Conservation (phyloP, 805 yeast genomes). For the Ogataea trehalophila region DNA sequence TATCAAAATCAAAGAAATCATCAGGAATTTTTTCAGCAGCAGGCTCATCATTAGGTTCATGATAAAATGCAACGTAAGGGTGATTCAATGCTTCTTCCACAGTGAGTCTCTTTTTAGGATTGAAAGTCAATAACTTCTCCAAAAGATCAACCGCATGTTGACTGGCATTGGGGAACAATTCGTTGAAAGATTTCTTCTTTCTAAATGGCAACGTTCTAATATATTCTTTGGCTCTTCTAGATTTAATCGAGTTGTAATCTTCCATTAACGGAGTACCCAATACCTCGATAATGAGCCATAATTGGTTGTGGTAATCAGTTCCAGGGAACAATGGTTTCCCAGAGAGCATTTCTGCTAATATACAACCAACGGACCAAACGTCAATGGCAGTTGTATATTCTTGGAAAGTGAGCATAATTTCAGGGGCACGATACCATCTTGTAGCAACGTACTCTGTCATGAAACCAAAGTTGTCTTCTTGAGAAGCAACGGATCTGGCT, state of each 20-base stretch:
- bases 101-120: constrained; percentile 76
- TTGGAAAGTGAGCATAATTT: constrained; percentile 91
- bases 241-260: constrained; percentile 69
- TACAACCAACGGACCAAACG: constrained; percentile 96
- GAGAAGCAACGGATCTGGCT: constrained; percentile 62
- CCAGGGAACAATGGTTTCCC: constrained; percentile 93
- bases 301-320: constrained; percentile 86
- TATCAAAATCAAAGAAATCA: constrained; percentile 87
- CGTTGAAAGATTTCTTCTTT: constrained; percentile 53
- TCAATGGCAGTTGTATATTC: constrained; percentile 94
- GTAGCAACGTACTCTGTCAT: constrained; percentile 99
- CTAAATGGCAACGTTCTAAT: constrained; percentile 72
- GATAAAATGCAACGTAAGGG: constrained; percentile 83
- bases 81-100: constrained; percentile 82
- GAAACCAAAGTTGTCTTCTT: constrained; percentile 65
- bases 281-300: constrained; percentile 76
- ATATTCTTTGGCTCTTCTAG: constrained; percentile 84
- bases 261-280: constrained; percentile 85
- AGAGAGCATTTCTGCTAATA: constrained; percentile 81
- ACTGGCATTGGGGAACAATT: constrained; percentile 47
- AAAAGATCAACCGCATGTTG: constrained; percentile 67
- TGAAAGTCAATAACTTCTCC: constrained; percentile 70
- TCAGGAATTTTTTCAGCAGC: constrained; percentile 75
- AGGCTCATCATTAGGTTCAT: constrained; percentile 94
- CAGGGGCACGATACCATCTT: constrained; percentile 97